phyloP scores from a whole-genome alignment of 139 green algal species.

The Tetraselmis chui region DNA sequence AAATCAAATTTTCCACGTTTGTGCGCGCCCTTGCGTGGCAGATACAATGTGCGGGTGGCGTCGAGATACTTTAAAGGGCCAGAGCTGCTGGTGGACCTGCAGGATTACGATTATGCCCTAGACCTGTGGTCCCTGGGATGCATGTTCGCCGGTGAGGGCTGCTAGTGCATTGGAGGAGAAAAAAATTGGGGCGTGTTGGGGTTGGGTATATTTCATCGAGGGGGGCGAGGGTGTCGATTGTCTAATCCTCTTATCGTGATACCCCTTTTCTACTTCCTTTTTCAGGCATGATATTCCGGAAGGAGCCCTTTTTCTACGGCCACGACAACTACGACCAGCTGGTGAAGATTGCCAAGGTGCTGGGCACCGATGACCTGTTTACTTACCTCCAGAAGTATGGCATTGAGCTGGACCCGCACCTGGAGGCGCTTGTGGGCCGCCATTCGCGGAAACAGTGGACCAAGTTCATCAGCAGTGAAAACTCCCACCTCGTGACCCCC shows the following conservation, averaged over 20 bases:
- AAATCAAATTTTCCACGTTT: slow-evolving; percentile 1
- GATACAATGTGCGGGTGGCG: slow-evolving; percentile 97
- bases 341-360: slow-evolving; percentile 96
- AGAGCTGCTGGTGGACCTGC: slow-evolving; percentile 95
- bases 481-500: slow-evolving; percentile 86
- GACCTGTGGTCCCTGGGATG: slow-evolving; percentile 95
- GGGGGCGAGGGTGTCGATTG: too few relatives aligned
- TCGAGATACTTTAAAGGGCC: slow-evolving; percentile 91
- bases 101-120: slow-evolving; percentile 97
- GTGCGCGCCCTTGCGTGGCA: slow-evolving; percentile 12
- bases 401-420: slow-evolving; percentile 91
- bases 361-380: slow-evolving; percentile 86
- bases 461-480: slow-evolving; percentile 90
- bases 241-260: too few relatives aligned
- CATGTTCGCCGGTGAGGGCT: slow-evolving; percentile 46
- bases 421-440: slow-evolving; percentile 79
- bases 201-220: too few relatives aligned
- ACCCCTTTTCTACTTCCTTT: too few relatives aligned
- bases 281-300: slow-evolving; percentile 86
- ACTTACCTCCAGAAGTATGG: slow-evolving; percentile 88
- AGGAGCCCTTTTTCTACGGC: slow-evolving; percentile 99
- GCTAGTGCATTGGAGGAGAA: too few relatives aligned
- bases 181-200: too few relatives aligned
- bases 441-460: slow-evolving; percentile 86
- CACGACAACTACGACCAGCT: slow-evolving; percentile 99